Percentiles rank a stretch among this genome's conserved stretches.
Conservation (phyloP, 148 eudicot species). For the Rhododendron mucronatum region DNA sequence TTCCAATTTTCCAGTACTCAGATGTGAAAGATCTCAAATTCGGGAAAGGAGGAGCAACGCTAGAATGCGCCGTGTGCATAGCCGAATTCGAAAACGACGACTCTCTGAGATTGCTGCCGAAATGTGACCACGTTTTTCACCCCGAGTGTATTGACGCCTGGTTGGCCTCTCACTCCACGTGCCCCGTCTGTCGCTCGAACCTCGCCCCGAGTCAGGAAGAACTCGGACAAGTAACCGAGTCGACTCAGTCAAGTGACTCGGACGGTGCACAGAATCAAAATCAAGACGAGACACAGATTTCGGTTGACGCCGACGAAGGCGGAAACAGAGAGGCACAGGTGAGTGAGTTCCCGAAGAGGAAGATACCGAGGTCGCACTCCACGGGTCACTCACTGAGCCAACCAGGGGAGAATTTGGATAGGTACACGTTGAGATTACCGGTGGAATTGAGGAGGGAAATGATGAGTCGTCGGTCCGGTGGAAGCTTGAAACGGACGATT, state of each 20-base stretch:
- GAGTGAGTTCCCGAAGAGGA: conserved; percentile 20
- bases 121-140: conserved; percentile 15
- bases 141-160: conserved; percentile 29
- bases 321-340: conserved; percentile 3
- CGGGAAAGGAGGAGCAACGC: conserved; percentile 4
- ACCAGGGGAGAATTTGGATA: conserved; percentile 27
- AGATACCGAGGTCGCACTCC: conserved; percentile 23
- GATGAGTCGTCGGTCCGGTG: neutral
- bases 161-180: conserved; percentile 26
- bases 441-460: conserved; percentile 35
- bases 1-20: conserved; percentile 20
- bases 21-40: conserved; percentile 16
- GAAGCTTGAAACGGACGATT: conserved; percentile 24
- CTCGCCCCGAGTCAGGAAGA: conserved; percentile 16
- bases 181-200: conserved; percentile 26
- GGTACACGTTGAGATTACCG: conserved; percentile 40
- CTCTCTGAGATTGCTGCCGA: conserved; percentile 18
- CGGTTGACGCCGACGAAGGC: neutral
- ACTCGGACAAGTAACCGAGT: conserved; percentile 13
- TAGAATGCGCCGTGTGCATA: conserved; percentile 33
- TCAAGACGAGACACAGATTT: neutral
- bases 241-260: neutral
- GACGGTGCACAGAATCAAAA: neutral
- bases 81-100: conserved; percentile 21
- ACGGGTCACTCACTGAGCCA: conserved; percentile 42